Percentiles rank a stretch among this genome's conserved stretches.
These are phyloP conservation scores for Cubamyces lactineus DNA, from an alignment of 768 basidiomycete species.

Conservation along the genomic window DNA sequence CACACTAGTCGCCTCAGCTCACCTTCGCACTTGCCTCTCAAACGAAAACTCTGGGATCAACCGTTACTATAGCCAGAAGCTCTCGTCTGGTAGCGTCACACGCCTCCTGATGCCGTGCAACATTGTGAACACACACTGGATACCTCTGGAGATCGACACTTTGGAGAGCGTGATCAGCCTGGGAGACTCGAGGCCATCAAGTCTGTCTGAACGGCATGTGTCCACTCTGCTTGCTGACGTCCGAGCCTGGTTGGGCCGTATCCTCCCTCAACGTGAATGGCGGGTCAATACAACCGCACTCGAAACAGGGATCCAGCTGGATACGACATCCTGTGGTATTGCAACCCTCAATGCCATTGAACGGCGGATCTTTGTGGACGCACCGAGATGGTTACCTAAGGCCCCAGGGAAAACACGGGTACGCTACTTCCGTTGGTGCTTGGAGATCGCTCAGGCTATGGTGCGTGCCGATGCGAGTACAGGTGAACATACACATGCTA, in stretches of 20 bases:
- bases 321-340: background rate
- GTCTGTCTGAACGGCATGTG: background rate
- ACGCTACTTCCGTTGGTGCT: background rate
- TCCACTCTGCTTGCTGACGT: background rate
- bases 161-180: background rate
- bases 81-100: background rate
- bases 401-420: background rate
- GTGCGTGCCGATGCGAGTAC: too few species aligned
- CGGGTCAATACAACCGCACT: background rate
- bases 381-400: background rate
- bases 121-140: constrained; percentile 4
- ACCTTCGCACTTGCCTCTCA: background rate
- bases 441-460: background rate
- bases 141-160: background rate
- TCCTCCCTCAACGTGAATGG: background rate
- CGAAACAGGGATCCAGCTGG: background rate
- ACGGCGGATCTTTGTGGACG: background rate
- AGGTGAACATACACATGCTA: too few species aligned
- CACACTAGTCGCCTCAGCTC: background rate
- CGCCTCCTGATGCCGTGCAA: background rate
- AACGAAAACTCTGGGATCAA: background rate
- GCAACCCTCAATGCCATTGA: constrained; percentile 5
- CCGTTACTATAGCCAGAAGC: background rate
- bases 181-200: constrained; percentile 2
- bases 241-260: background rate